Percentiles rank a stretch among this genome's conserved stretches.
phyloP scores from a whole-genome alignment of 495 filamentous ascomycete species.

The Podospora australis region DNA sequence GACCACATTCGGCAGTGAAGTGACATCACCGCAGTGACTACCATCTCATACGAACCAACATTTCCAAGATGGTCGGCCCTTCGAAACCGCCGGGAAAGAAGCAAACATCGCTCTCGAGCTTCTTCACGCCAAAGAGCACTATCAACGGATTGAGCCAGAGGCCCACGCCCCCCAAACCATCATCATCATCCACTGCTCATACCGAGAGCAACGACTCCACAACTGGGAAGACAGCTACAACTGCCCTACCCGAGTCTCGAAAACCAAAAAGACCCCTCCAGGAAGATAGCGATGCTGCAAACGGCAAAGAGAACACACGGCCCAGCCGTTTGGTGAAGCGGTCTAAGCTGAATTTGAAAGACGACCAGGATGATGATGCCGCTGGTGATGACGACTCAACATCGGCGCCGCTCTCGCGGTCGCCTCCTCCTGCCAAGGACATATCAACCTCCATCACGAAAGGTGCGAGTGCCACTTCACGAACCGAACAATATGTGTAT shows the following conservation, averaged over 20 bases:
- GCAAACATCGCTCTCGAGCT: slow-evolving; percentile 79
- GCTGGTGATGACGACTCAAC: slow-evolving; percentile 4
- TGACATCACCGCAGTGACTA: slow-evolving; percentile 18
- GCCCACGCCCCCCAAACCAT: slow-evolving; percentile 11
- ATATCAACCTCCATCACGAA: not conserved
- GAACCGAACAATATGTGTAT: slow-evolving; percentile 44
- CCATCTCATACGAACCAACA: not conserved
- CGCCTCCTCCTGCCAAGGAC: not conserved
- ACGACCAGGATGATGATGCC: slow-evolving; percentile 15
- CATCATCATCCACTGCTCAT: slow-evolving; percentile 8
- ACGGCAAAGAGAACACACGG: slow-evolving; percentile 28
- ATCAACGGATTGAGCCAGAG: slow-evolving; percentile 27
- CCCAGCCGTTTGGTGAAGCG: slow-evolving; percentile 35
- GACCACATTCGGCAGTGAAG: not conserved
- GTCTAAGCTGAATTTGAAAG: slow-evolving; percentile 26
- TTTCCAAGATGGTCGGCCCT: slow-evolving; percentile 31
- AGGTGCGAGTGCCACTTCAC: slow-evolving; percentile 13
- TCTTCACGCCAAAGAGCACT: slow-evolving; percentile 70
- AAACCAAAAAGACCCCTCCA: slow-evolving; percentile 38
- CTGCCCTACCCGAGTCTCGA: slow-evolving; percentile 13
- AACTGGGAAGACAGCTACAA: no score
- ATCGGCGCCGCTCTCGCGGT: not conserved
- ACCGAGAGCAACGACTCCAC: not conserved
- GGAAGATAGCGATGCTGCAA: slow-evolving; percentile 24
- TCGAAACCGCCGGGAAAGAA: slow-evolving; percentile 46